phyloP scores from a whole-genome alignment of 192 early-diverging fungal genomes.

The Helicostylum pulchrum region DNA sequence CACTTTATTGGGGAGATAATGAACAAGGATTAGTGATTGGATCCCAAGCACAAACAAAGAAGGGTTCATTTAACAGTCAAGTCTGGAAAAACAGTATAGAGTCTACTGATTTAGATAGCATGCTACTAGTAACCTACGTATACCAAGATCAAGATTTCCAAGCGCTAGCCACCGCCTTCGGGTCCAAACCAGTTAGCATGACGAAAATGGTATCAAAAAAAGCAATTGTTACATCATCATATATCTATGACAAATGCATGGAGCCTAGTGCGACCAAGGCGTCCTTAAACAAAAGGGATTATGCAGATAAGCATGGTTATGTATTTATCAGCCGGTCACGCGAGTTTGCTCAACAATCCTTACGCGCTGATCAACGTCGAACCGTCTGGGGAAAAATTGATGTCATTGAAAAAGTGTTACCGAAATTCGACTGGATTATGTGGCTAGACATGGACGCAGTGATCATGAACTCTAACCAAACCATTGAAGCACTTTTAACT shows the following conservation, averaged over 20 bases:
- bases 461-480: conserved; percentile 39
- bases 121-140: conserved; percentile 39
- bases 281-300: conserved; percentile 50
- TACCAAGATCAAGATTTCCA: conserved; percentile 46
- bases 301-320: conserved; percentile 49
- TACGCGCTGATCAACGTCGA: conserved; percentile 31
- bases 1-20: background rate
- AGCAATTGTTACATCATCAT: conserved; percentile 50
- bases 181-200: background rate
- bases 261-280: conserved; percentile 36
- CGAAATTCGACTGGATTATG: conserved; percentile 56
- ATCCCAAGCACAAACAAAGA: background rate
- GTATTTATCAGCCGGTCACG: conserved; percentile 48
- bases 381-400: conserved; percentile 58
- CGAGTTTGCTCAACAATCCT: conserved; percentile 53
- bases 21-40: background rate
- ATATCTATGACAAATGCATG: conserved; percentile 49
- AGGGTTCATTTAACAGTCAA: conserved; percentile 5
- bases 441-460: conserved; percentile 61
- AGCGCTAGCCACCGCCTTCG: conserved; percentile 15
- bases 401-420: conserved; percentile 48
- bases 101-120: conserved; percentile 20
- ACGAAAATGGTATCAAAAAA: conserved; percentile 12
- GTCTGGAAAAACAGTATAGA: conserved; percentile 45
- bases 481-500: conserved; percentile 38